Conservation (phyloP, 306 rosid species). For the Malus sylvestris region DNA sequence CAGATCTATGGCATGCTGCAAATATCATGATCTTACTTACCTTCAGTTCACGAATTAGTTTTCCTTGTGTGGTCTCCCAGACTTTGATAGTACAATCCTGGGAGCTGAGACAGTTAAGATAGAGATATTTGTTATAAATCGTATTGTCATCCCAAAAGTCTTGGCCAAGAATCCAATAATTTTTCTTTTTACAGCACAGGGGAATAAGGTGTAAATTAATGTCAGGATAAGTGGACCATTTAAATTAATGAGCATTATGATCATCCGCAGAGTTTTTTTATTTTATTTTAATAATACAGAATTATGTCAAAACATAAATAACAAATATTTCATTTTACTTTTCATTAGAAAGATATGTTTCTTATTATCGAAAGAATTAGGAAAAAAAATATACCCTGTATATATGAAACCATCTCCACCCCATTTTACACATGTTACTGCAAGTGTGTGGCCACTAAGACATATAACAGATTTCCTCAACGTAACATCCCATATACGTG, state of each 20-base stretch:
- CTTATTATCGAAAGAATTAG: neutral
- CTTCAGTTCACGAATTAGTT: conserved; percentile 81
- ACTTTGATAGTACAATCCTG: conserved; percentile 90
- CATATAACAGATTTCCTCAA: conserved; percentile 52
- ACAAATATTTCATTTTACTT: neutral
- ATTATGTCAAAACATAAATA: neutral
- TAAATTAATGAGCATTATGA: neutral
- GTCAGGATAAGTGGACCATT: neutral
- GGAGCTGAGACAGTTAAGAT: conserved; percentile 45
- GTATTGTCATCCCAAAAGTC: neutral
- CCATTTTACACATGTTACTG: conserved; percentile 92
- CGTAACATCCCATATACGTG: conserved; percentile 85
- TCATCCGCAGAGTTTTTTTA: neutral
- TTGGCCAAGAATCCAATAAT: neutral
- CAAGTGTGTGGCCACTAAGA: conserved; percentile 87
- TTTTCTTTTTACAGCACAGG: neutral
- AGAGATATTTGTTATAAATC: conserved; percentile 11
- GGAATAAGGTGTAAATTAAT: neutral
- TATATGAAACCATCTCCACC: conserved; percentile 96
- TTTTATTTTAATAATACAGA: neutral
- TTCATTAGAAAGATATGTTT: neutral
- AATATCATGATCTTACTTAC: conserved; percentile 18
- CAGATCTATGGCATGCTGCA: neutral
- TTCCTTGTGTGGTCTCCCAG: conserved; percentile 94
- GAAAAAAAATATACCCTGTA: conserved; percentile 59